Percentiles rank a stretch among this genome's conserved stretches.
Conservation (phyloP, 2,329 filamentous ascomycete species). For the Dothiorella sarmentorum region DNA sequence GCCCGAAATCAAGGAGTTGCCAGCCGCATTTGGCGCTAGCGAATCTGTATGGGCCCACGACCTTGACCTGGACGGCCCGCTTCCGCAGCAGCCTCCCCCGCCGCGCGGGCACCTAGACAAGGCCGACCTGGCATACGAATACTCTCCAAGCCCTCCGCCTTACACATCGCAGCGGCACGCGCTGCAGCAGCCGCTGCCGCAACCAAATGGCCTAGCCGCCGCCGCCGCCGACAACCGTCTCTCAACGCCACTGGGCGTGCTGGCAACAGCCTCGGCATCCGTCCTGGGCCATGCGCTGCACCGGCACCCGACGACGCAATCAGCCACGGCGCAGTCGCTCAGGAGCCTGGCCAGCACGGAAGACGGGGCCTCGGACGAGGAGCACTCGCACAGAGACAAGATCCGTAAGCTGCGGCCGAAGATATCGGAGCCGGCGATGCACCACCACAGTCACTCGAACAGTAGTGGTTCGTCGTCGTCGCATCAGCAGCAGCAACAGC, state of each 20-base stretch:
- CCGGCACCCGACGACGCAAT: background rate
- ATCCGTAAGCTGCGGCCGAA: conserved; percentile 39
- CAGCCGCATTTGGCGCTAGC: conserved; percentile 30
- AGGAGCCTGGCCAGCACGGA: conserved; percentile 36
- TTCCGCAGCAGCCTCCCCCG: conserved; percentile 27
- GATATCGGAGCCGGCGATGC: conserved; percentile 29
- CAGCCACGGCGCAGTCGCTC: conserved; percentile 20
- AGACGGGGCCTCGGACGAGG: conserved; percentile 16
- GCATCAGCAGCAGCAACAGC: background rate
- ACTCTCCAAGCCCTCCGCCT: conserved; percentile 39
- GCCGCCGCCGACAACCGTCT: background rate
- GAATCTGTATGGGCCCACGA: conserved; percentile 40
- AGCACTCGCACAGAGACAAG: conserved; percentile 41
- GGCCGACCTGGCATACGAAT: conserved; percentile 43
- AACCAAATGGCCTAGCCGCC: too few relatives aligned
- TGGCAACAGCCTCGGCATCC: conserved; percentile 13
- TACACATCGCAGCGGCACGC: conserved; percentile 32
- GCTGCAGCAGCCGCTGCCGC: background rate
- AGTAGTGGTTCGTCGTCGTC: background rate
- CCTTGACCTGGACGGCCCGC: conserved; percentile 37
- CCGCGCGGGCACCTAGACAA: conserved; percentile 19
- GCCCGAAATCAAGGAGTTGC: conserved; percentile 38
- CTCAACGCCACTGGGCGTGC: conserved; percentile 10
- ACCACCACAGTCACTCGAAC: conserved; percentile 14
- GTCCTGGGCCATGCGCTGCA: conserved; percentile 8